These are phyloP conservation scores for Hibiscus mutabilis DNA, from an alignment of 345 rosid species.

Conservation along the genomic window DNA sequence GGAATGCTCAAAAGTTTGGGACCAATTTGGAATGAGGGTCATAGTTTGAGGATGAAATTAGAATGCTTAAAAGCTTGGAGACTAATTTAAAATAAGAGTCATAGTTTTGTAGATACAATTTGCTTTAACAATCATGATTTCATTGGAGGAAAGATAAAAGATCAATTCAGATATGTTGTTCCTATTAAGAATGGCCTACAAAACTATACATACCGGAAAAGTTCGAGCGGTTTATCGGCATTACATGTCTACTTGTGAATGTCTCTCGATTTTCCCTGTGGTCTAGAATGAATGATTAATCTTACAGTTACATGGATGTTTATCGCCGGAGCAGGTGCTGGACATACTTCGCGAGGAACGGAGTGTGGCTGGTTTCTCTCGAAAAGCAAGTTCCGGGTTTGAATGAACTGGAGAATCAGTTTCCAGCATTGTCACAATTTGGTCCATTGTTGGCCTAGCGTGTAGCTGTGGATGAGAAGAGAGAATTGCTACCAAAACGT, in stretches of 20 bases:
- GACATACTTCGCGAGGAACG: neutral
- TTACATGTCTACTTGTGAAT: neutral
- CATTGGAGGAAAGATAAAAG: too few species aligned
- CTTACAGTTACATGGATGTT: neutral
- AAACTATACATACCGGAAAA: neutral
- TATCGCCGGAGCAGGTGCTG: neutral
- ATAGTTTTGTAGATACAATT: too few species aligned
- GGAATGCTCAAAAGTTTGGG: too few species aligned
- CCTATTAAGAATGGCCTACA: neutral
- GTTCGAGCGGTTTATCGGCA: neutral
- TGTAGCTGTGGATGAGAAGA: slow-evolving; percentile 27
- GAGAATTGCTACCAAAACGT: slow-evolving; percentile 24
- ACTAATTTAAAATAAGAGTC: too few species aligned
- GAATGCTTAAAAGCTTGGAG: too few species aligned
- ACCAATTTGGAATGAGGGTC: too few species aligned
- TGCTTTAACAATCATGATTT: too few species aligned
- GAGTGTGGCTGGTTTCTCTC: neutral
- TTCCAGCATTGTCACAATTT: slow-evolving; percentile 31
- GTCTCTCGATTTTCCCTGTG: neutral
- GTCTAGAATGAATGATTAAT: neutral
- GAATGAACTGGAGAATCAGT: slow-evolving; percentile 10
- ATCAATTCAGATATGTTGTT: too few species aligned
- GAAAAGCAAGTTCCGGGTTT: neutral
- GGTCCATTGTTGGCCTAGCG: slow-evolving; percentile 40
- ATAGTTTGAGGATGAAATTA: too few species aligned